Conservation (phyloP, 352 stramenopile species). For the Globisporangium polare region DNA sequence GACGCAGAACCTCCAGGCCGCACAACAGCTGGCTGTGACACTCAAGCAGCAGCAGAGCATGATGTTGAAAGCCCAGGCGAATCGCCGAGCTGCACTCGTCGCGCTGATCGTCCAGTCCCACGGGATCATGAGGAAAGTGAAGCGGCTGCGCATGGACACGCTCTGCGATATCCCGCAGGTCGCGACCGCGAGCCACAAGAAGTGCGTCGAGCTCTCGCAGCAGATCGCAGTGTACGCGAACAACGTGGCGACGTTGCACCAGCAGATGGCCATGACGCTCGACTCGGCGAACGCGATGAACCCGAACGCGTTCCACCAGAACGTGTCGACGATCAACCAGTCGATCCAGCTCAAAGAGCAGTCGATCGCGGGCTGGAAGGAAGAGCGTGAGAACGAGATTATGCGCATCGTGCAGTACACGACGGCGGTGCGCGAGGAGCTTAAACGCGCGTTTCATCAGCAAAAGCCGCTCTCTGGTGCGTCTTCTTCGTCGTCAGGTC, state of each 20-base stretch:
- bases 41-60: slow-evolving; percentile 27
- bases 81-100: slow-evolving; percentile 37
- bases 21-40: slow-evolving; percentile 21
- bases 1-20: slow-evolving; percentile 37
- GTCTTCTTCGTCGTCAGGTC: slow-evolving; percentile 17
- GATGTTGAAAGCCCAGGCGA: slow-evolving; percentile 24
- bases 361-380: slow-evolving; percentile 31
- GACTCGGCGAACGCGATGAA: slow-evolving; percentile 24
- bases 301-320: slow-evolving; percentile 31
- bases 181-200: slow-evolving; percentile 42
- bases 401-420: slow-evolving; percentile 75
- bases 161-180: slow-evolving; percentile 66
- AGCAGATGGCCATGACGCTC: slow-evolving; percentile 36
- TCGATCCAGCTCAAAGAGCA: slow-evolving; percentile 45
- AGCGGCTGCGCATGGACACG: slow-evolving; percentile 39
- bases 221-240: slow-evolving; percentile 41
- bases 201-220: slow-evolving; percentile 47
- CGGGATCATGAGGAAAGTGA: slow-evolving; percentile 51
- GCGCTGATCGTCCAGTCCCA: slow-evolving; percentile 53
- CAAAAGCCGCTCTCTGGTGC: slow-evolving; percentile 17
- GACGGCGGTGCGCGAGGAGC: slow-evolving; percentile 32
- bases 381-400: slow-evolving; percentile 63
- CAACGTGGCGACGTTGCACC: slow-evolving; percentile 32
- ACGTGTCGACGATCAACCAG: slow-evolving; percentile 37
- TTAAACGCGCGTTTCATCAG: slow-evolving; percentile 41